Conservation (phyloP, 306 rosid species). For the Cajanus cajan region DNA sequence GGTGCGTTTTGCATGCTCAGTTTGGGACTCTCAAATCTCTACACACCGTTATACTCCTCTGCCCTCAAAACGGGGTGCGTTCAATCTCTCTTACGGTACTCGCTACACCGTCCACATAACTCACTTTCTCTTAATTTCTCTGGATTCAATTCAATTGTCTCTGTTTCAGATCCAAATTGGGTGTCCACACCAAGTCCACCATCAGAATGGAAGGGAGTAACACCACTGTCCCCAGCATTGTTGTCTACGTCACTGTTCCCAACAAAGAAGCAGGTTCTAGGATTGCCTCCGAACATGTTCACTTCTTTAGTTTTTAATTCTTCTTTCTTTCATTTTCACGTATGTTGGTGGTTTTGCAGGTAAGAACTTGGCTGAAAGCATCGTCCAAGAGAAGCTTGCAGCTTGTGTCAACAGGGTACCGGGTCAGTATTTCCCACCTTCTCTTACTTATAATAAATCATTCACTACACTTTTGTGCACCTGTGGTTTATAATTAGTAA, state of each 20-base stretch:
- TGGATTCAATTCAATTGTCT: neutral
- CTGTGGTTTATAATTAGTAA: neutral
- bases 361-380: slow-evolving; percentile 82
- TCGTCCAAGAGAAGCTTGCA: slow-evolving; percentile 87
- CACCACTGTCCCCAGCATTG: slow-evolving; percentile 79
- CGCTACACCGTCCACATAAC: neutral
- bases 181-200: slow-evolving; percentile 38
- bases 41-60: slow-evolving; percentile 34
- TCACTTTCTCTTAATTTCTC: neutral
- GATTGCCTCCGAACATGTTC: neutral
- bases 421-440: slow-evolving; percentile 41
- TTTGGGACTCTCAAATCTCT: slow-evolving; percentile 65
- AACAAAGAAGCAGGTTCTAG: slow-evolving; percentile 77
- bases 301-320: neutral
- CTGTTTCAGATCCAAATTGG: slow-evolving; percentile 59
- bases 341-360: slow-evolving; percentile 46
- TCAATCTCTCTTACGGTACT: slow-evolving; percentile 60
- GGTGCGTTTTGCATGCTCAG: slow-evolving; percentile 79
- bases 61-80: slow-evolving; percentile 54
- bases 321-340: neutral
- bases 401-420: slow-evolving; percentile 94
- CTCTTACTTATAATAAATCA: neutral
- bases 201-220: slow-evolving; percentile 62
- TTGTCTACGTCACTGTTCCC: slow-evolving; percentile 93
- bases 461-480: neutral